These are phyloP conservation scores for Raphanus sativus DNA, from an alignment of 345 rosid species.

Conservation along the genomic window DNA sequence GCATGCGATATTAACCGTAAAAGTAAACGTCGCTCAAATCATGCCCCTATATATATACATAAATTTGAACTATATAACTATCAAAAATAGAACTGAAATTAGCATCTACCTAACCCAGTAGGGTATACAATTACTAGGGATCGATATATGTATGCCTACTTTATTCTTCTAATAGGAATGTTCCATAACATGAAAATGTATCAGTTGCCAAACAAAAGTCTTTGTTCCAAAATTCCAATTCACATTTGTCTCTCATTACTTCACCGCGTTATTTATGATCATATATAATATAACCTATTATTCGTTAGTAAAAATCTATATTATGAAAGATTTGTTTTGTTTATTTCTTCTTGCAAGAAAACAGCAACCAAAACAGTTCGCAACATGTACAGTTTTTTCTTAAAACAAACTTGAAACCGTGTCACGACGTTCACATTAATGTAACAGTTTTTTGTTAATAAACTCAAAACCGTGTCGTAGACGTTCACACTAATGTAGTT, in stretches of 20 bases:
- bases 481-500: background rate
- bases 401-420: background rate
- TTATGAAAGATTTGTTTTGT: background rate
- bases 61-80: too few species aligned
- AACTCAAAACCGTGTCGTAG: background rate
- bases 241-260: constrained; percentile 37
- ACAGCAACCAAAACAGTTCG: too few species aligned
- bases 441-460: background rate
- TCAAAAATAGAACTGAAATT: too few species aligned
- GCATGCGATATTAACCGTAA: background rate
- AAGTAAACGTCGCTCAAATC: background rate
- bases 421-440: background rate
- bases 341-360: too few species aligned
- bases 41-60: background rate
- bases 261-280: constrained; percentile 31
- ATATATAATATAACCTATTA: background rate
- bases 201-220: constrained; percentile 17
- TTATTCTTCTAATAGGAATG: background rate
- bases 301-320: background rate
- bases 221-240: constrained; percentile 11
- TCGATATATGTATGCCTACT: background rate
- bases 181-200: background rate
- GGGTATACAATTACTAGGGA: too few species aligned
- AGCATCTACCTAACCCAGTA: too few species aligned
- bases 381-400: too few species aligned